Conservation (phyloP, 1,139 yeast species). For the Hyphopichia burtonii region DNA sequence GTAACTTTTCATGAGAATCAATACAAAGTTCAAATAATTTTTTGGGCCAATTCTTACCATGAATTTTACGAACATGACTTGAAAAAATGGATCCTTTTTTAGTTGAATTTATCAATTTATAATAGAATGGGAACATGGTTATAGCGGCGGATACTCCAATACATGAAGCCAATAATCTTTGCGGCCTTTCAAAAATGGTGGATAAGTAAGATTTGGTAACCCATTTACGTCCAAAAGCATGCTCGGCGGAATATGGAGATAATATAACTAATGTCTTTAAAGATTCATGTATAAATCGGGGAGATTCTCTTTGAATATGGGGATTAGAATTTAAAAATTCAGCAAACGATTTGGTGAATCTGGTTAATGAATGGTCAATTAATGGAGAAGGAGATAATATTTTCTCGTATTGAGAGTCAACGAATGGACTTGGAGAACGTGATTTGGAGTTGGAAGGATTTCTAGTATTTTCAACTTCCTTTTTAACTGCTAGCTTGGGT, state of each 20-base stretch:
- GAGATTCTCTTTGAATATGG: slow-evolving; percentile 53
- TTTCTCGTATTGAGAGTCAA: slow-evolving; percentile 22
- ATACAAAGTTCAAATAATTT: slow-evolving; percentile 58
- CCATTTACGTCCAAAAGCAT: slow-evolving; percentile 76
- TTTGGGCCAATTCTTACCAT: slow-evolving; percentile 73
- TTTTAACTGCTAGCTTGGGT: slow-evolving; percentile 21
- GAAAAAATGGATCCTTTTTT: slow-evolving; percentile 47
- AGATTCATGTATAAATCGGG: slow-evolving; percentile 39
- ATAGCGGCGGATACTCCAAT: slow-evolving; percentile 78
- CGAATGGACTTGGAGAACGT: slow-evolving; percentile 8
- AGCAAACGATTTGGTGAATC: slow-evolving; percentile 43
- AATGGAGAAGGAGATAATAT: slow-evolving; percentile 32
- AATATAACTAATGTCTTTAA: slow-evolving; percentile 54
- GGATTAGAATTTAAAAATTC: slow-evolving; percentile 55
- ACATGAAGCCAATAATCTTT: slow-evolving; percentile 71
- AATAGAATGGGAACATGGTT: slow-evolving; percentile 65
- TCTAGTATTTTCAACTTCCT: slow-evolving; percentile 1
- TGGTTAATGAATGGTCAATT: slow-evolving; percentile 35
- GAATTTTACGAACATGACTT: slow-evolving; percentile 70
- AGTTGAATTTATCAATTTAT: slow-evolving; percentile 50
- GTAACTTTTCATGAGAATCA: slow-evolving; percentile 56
- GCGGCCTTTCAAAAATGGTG: slow-evolving; percentile 83
- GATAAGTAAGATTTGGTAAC: slow-evolving; percentile 65
- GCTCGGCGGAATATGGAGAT: slow-evolving; percentile 63
- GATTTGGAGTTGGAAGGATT: slow-evolving; percentile 2